These are phyloP conservation scores for Saxophila tyrrhenica DNA, from an alignment of 495 filamentous ascomycete species.

Conservation along the genomic window DNA sequence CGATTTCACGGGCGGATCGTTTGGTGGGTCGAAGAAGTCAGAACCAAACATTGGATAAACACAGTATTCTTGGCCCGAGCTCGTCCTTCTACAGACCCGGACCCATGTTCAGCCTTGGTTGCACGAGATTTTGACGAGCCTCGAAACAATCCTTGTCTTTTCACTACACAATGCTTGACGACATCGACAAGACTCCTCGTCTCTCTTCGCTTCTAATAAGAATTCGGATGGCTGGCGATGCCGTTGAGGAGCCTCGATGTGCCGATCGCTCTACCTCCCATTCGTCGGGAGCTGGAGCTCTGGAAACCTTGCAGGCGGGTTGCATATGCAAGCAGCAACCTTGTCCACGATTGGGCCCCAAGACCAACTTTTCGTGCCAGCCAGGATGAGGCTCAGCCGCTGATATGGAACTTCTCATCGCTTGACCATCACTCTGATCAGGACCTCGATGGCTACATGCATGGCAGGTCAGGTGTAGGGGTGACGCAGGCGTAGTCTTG, in stretches of 20 bases:
- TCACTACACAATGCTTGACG: background rate
- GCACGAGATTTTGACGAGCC: background rate
- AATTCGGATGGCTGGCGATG: background rate
- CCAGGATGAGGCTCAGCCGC: too few species aligned
- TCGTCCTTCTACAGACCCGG: background rate
- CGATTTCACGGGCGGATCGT: background rate
- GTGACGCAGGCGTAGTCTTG: too few species aligned
- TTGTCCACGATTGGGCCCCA: background rate
- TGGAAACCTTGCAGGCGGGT: background rate
- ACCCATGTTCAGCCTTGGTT: background rate
- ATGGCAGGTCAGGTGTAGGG: too few species aligned
- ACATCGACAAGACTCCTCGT: background rate
- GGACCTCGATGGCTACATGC: too few species aligned
- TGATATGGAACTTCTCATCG: too few species aligned
- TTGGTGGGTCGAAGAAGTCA: background rate
- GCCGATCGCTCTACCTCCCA: background rate
- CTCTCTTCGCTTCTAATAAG: background rate
- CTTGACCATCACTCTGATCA: too few species aligned
- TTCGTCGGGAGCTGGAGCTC: background rate
- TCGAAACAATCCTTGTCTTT: background rate
- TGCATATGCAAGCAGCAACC: background rate
- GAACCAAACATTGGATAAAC: background rate
- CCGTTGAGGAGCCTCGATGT: background rate
- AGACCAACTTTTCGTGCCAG: too few species aligned
- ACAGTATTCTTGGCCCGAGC: too few species aligned